These are phyloP conservation scores for Trametes meyenii DNA, from an alignment of 768 basidiomycete species.

Conservation along the genomic window DNA sequence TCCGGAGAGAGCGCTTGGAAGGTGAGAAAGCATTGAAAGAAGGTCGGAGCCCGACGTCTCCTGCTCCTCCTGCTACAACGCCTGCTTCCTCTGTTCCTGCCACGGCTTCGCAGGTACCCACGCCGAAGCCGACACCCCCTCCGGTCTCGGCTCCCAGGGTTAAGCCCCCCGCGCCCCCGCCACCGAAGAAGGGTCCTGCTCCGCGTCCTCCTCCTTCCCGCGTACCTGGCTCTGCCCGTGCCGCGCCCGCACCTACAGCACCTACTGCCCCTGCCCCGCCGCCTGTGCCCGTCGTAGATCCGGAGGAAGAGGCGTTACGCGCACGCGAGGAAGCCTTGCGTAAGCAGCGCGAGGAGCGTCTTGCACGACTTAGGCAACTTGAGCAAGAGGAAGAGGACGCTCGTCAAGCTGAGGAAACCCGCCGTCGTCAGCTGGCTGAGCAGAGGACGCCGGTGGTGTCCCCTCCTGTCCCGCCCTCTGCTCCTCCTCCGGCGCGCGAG, in stretches of 20 bases:
- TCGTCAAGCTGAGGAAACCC: constrained; percentile 47
- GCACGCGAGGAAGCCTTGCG: constrained; percentile 71
- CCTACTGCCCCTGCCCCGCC: constrained; percentile 42
- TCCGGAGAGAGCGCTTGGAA: constrained; percentile 73
- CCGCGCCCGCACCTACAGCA: constrained; percentile 37
- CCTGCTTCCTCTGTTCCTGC: constrained; percentile 35
- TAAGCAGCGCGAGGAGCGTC: constrained; percentile 70
- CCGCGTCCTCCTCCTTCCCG: constrained; percentile 39
- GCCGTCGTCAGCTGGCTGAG: constrained; percentile 30
- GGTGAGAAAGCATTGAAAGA: constrained; percentile 69
- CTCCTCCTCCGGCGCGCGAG: constrained; percentile 53
- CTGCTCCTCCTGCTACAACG: constrained; percentile 32
- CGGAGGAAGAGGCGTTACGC: constrained; percentile 73
- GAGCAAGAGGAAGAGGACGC: constrained; percentile 69
- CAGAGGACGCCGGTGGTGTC: constrained; percentile 28
- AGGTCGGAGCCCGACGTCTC: constrained; percentile 40
- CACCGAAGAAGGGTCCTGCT: constrained; percentile 41
- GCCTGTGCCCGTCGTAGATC: constrained; percentile 58
- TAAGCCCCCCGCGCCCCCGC: constrained; percentile 41
- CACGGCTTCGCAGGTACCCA: constrained; percentile 37
- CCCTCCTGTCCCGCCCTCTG: constrained; percentile 37
- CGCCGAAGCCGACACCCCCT: constrained; percentile 48
- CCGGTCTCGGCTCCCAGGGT: constrained; percentile 30
- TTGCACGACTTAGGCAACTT: constrained; percentile 66
- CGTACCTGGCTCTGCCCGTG: constrained; percentile 28